phyloP scores from a whole-genome alignment of 352 stramenopile species.

The Phytopythium ostracodes region DNA sequence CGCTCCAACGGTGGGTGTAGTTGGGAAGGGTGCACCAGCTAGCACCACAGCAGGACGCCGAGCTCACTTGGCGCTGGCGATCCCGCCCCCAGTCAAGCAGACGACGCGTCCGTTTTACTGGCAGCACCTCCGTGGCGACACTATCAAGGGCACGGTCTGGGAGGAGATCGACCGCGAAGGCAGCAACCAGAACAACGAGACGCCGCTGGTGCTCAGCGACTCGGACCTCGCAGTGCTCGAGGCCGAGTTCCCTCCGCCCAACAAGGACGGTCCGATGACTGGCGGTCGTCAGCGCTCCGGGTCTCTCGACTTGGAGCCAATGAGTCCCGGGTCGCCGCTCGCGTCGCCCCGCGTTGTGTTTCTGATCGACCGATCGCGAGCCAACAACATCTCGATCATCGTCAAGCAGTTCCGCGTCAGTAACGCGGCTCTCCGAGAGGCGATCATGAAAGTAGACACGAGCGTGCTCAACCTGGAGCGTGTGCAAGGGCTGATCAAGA shows the following conservation, averaged over 20 bases:
- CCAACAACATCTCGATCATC: conserved; percentile 95
- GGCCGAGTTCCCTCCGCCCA: conserved; percentile 57
- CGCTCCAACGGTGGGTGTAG: background rate
- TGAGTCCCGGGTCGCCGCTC: conserved; percentile 36
- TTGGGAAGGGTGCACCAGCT: conserved; percentile 8
- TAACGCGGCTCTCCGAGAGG: conserved; percentile 69
- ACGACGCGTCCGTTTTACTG: conserved; percentile 73
- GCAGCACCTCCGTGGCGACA: conserved; percentile 59
- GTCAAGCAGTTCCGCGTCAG: conserved; percentile 95
- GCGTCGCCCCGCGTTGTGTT: conserved; percentile 63
- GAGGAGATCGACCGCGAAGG: conserved; percentile 66
- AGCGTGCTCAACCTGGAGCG: conserved; percentile 77
- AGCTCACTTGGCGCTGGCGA: conserved; percentile 53
- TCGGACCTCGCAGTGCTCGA: conserved; percentile 49
- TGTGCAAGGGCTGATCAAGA: conserved; percentile 80
- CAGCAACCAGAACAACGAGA: conserved; percentile 48
- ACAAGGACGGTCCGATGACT: conserved; percentile 30
- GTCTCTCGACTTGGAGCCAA: conserved; percentile 2
- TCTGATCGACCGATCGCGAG: conserved; percentile 62
- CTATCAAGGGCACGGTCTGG: conserved; percentile 73
- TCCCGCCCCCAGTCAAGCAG: conserved; percentile 54
- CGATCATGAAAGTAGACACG: conserved; percentile 80
- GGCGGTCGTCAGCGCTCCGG: conserved; percentile 23
- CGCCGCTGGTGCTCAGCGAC: conserved; percentile 39
- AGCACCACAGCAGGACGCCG: conserved; percentile 20